Evolutionary conservation across 305 asterid genomes (phyloP).

Genomic region (Fraxinus floribunda): DNA sequence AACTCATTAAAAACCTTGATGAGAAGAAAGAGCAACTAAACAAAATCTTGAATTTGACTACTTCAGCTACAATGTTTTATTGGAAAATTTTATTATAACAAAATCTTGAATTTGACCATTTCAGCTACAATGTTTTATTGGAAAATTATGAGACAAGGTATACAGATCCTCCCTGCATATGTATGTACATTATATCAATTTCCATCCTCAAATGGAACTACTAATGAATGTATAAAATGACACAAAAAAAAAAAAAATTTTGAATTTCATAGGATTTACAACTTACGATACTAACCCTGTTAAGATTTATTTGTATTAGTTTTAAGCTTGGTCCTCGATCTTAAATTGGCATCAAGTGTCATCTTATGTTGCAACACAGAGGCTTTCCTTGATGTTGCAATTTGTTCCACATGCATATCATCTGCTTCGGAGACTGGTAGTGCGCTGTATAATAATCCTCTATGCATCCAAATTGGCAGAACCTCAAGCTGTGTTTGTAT

Average conservation of each 20-base stretch:
- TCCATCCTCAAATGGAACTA: conserved; percentile 34
- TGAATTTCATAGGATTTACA: conserved; percentile 39
- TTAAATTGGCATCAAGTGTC: conserved; percentile 23
- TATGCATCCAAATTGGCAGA: conserved; percentile 89
- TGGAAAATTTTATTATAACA: no score
- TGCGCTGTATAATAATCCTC: conserved; percentile 84
- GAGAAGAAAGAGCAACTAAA: neutral
- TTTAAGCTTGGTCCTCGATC: conserved; percentile 13
- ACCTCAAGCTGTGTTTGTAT: conserved; percentile 81
- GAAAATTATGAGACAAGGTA: conserved; percentile 21
- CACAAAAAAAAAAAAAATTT: neutral
- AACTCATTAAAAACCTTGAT: neutral
- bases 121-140: neutral
- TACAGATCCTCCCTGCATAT: conserved; percentile 4
- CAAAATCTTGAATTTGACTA: neutral
- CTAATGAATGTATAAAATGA: neutral
- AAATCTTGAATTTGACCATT: neutral
- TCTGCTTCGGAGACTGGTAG: conserved; percentile 92
- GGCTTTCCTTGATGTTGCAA: conserved; percentile 55
- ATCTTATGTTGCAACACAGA: conserved; percentile 86
- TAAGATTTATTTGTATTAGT: conserved; percentile 42
- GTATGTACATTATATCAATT: conserved; percentile 16
- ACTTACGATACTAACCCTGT: conserved; percentile 35
- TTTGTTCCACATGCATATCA: conserved; percentile 93
- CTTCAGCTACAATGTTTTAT: no score